phyloP scores from a whole-genome alignment of 768 basidiomycete genomes.

The Heimioporus sp. region DNA sequence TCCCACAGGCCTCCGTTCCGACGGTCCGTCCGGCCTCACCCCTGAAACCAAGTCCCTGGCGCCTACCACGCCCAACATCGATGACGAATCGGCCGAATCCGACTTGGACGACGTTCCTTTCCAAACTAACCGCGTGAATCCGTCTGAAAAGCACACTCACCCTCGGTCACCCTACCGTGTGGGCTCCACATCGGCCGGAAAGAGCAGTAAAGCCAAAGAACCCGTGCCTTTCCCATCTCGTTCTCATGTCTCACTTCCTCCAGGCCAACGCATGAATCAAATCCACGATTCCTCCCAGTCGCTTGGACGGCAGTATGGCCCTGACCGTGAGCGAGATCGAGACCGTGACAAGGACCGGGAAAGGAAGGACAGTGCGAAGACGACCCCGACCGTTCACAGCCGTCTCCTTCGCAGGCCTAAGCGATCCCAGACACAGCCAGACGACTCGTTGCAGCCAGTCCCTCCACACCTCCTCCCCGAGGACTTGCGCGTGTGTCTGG shows the following conservation, averaged over 20 bases:
- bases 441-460: slow-evolving; percentile 49
- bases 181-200: slow-evolving; percentile 39
- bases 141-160: slow-evolving; percentile 57
- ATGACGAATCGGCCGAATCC: slow-evolving; percentile 71
- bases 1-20: slow-evolving; percentile 46
- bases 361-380: slow-evolving; percentile 43
- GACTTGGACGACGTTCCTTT: slow-evolving; percentile 59
- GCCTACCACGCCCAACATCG: slow-evolving; percentile 55
- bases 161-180: slow-evolving; percentile 76
- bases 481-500: slow-evolving; percentile 80
- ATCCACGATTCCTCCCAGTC: slow-evolving; percentile 68
- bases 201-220: slow-evolving; percentile 40
- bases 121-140: slow-evolving; percentile 21
- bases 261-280: slow-evolving; percentile 51
- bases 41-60: slow-evolving; percentile 50
- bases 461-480: slow-evolving; percentile 83
- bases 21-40: slow-evolving; percentile 41
- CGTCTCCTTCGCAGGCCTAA: slow-evolving; percentile 68
- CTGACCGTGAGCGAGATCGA: slow-evolving; percentile 42
- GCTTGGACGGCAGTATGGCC: slow-evolving; percentile 65
- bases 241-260: slow-evolving; percentile 76
- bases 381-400: slow-evolving; percentile 29
- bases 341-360: slow-evolving; percentile 43
- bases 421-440: slow-evolving; percentile 56
- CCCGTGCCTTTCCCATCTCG: slow-evolving; percentile 75